Evolutionary conservation across 345 rosid species (phyloP).

Genomic region (Brassica napus): DNA sequence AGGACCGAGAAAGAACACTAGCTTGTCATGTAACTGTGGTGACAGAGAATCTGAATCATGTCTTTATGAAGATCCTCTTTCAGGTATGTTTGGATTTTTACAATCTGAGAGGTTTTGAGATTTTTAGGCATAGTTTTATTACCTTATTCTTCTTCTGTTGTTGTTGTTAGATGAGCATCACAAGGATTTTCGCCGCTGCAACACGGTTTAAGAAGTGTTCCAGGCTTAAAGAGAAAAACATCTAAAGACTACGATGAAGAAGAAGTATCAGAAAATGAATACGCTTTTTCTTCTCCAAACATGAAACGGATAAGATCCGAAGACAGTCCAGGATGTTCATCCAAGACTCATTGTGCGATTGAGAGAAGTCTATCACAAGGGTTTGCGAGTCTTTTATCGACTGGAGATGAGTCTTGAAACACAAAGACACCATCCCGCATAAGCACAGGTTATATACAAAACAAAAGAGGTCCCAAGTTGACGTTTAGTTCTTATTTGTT

Average conservation of each 20-base stretch:
- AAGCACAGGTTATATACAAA: constrained; percentile 13
- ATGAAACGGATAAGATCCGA: constrained; percentile 52
- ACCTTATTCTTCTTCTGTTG: neutral
- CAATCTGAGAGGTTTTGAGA: neutral
- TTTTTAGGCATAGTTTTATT: neutral
- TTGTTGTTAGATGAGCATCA: constrained; percentile 13
- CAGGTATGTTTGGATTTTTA: constrained; percentile 44
- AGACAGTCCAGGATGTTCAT: constrained; percentile 52
- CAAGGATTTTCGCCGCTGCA: neutral
- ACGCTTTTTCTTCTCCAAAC: constrained; percentile 14
- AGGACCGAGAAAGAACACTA: constrained; percentile 51
- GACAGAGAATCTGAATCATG: constrained; percentile 57
- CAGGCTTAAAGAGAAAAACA: constrained; percentile 81
- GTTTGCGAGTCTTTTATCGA: constrained; percentile 75
- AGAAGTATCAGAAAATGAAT: constrained; percentile 38
- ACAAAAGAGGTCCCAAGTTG: neutral
- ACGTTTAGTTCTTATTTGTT: constrained; percentile 5
- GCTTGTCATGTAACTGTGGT: constrained; percentile 54
- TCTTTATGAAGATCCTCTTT: constrained; percentile 55
- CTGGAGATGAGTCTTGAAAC: constrained; percentile 30
- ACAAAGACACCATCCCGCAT: neutral
- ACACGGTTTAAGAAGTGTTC: constrained; percentile 61
- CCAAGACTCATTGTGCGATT: constrained; percentile 62
- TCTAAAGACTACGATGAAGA: constrained; percentile 36
- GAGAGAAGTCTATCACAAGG: constrained; percentile 85